A percentile compares a stretch with the other conserved stretches of the same genome.
Evolutionary conservation across 2,329 filamentous ascomycete species (phyloP).

Genomic region (Aspergillus latus): DNA sequence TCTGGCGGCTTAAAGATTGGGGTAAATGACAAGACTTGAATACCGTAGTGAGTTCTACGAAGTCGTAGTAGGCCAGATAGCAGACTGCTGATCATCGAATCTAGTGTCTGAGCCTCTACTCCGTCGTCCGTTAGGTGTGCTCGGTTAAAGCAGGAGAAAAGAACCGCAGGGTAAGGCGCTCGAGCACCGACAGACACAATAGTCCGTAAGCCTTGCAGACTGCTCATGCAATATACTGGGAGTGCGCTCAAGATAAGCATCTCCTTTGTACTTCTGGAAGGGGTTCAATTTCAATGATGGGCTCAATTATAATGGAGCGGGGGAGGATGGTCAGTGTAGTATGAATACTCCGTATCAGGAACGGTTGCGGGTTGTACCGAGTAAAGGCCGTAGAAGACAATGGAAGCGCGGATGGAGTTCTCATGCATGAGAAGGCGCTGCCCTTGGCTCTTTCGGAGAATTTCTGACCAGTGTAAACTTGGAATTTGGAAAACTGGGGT

Average conservation of each 20-base stretch:
- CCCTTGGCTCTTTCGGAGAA: slow-evolving; percentile 13
- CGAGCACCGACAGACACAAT: background rate
- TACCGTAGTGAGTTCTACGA: too few relatives aligned
- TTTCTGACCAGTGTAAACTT: slow-evolving; percentile 9
- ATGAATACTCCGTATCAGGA: background rate
- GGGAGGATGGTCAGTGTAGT: background rate
- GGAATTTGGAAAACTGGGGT: background rate
- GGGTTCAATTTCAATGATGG: too few relatives aligned
- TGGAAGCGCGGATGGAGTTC: slow-evolving; percentile 1
- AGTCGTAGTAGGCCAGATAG: background rate
- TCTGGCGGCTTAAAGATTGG: background rate
- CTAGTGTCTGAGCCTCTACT: background rate
- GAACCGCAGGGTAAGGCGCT: background rate
- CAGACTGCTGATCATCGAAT: slow-evolving; percentile 1
- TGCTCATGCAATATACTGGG: too few relatives aligned
- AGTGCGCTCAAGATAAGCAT: too few relatives aligned
- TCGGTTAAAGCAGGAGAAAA: slow-evolving; percentile 1
- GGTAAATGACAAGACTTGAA: slow-evolving; percentile 1
- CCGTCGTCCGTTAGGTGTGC: background rate
- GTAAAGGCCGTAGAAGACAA: background rate
- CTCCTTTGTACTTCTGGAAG: too few relatives aligned
- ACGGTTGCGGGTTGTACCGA: background rate
- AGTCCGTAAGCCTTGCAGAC: background rate
- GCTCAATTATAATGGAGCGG: too few relatives aligned
- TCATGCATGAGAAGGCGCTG: background rate